Base-by-base conservation (phyloP, 148 eudicot species). In the Nepenthes mirabilis region DNA sequence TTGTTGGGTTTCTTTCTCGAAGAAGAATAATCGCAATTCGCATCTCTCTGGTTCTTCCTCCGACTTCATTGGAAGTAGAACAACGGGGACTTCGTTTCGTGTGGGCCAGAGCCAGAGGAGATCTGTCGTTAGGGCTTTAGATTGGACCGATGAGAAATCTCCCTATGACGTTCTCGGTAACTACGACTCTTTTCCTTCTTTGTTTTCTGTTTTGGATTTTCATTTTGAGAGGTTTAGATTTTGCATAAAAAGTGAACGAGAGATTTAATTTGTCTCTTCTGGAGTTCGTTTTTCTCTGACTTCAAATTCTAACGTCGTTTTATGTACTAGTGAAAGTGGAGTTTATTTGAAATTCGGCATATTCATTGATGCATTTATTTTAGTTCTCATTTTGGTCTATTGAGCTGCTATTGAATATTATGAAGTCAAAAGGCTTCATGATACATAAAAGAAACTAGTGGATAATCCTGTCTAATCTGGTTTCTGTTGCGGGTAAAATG, bases 131-230 rank as follows among this genome's bases (percentile, higher is more conserved):
- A 68, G 64, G 64, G 95, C 95, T 57, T 71, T 87, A 9, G 81
- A 76, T 57, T 91, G 97, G 97, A 68, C 81, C 8, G 85, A 75
- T 11, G 72, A 77, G 34, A 87, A 70, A 59, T 87, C 97, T 55
- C 97, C 97, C 2, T 91, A 91, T 49, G 87, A 87, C 45, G 77
- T 87, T 66, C 93, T 91, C 1, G 97, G 97, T 91, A 74, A 55
- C 33, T 2, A 55, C 33, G 12, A 55, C 32, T 12, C 1, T 35
- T 34, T 32, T 45, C 40, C 37, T 56, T 55, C 1, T 14, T 43
- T 49, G 36, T 56, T 50, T 47, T 68, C 37, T 43, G 9, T 55
- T 58, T 34, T 23, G 10, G 36, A 11, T 55, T 33, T 40, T 33
- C 13, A 11, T 32, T 33, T 8, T 37, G 23, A 23, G 23, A 23